Evolutionary conservation across 1,284 basidiomycete genomes (phyloP), one percentile per base, ranked within the genome.

Genomic region (Malassezia arunalokei): DNA sequence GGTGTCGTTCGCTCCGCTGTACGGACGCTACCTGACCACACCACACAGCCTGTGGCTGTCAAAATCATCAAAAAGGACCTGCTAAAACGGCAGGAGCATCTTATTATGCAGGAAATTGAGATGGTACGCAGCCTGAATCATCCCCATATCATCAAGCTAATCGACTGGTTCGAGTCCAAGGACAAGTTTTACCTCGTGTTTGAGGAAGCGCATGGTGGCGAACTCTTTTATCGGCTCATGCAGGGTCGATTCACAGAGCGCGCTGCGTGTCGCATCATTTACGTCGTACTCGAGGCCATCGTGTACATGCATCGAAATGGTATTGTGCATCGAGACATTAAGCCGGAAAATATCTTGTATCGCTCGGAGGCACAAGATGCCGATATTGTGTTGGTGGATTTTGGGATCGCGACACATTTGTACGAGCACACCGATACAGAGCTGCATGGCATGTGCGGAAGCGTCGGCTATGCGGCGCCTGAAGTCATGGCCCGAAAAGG

Each of bases 331-430:
- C 63, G 68, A 31, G 70, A 73, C 46, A 64, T 73, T 56, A 73
- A 74, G 47, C 65, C 91, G 0, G 91, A 96, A 74, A 95, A 96
- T 70, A 92, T 94, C 56, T 78, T 94, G 7, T 94, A 88, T 73
- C 83, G 87, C 48, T 85, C 85, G 8, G 62, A 70, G 54, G 83
- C 80, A 3, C 71, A 79, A 9, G 67, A 71, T 49, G 89, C 84
- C 17, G 68, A 73, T 42, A 66, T 73, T 8, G 68, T 73, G 8
- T 51, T 73, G n/a, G 70, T 71, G 43, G 94, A 98, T 75, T 96
- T 98, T 73, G 94, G 94, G 60, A 95, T 98, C 32, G 51, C 55
- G 39, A 47, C 51, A 48, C 49, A 63, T 42, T 53, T 66, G 54
- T 48, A 57, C 55, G 43, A 57, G 46, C 81, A 87, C 58, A 76